Evolutionary conservation across 345 rosid genomes (phyloP).

Genomic region (Arabis hirsuta): DNA sequence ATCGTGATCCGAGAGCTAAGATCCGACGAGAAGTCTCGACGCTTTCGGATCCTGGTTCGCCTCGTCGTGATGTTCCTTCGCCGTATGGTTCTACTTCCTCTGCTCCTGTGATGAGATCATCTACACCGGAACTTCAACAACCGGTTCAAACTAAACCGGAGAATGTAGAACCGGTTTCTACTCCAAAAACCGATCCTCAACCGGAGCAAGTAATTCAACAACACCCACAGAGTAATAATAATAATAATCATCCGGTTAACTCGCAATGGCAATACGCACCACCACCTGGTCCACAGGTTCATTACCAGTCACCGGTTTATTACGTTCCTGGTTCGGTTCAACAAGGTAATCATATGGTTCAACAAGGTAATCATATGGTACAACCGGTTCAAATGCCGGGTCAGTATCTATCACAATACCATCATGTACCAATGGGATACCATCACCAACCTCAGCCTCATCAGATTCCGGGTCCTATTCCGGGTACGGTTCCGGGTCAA

Average conservation of each 20-base stretch:
- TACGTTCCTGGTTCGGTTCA: constrained; percentile 63
- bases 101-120: constrained; percentile 48
- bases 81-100: constrained; percentile 76
- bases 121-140: constrained; percentile 75
- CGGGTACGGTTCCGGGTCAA: constrained; percentile 60
- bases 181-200: constrained; percentile 37
- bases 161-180: constrained; percentile 43
- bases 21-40: constrained; percentile 61
- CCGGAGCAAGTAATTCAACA: constrained; percentile 50
- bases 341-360: constrained; percentile 55
- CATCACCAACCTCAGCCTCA: constrained; percentile 57
- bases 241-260: constrained; percentile 52
- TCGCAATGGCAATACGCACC: constrained; percentile 60
- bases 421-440: constrained; percentile 69
- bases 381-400: constrained; percentile 56
- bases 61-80: constrained; percentile 70
- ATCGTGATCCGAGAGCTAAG: constrained; percentile 58
- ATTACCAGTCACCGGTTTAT: constrained; percentile 70
- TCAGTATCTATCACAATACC: constrained; percentile 63
- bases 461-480: constrained; percentile 50
- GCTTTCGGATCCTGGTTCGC: constrained; percentile 89
- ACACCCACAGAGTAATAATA: too few relatives aligned
- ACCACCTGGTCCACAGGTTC: constrained; percentile 46
- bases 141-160: constrained; percentile 74
- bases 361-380: constrained; percentile 53